phyloP scores from a whole-genome alignment of 2,329 filamentous ascomycete genomes.

The Aspergillus sp. region DNA sequence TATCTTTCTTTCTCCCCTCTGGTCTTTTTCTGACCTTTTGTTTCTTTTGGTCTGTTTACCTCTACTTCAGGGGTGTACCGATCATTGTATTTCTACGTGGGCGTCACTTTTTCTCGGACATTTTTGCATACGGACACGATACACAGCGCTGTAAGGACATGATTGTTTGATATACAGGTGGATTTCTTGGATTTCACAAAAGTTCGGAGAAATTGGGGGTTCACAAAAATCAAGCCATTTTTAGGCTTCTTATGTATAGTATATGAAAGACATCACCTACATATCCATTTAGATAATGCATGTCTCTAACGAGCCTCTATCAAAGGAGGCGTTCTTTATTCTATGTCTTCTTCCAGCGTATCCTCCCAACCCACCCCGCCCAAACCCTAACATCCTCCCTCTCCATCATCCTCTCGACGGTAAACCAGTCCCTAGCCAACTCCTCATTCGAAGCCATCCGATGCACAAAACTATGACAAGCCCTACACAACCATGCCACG shows the following conservation, averaged over 20 bases:
- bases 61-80: not conserved
- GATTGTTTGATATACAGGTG: not conserved
- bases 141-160: not conserved
- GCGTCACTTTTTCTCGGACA: not conserved
- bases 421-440: conserved; percentile 63
- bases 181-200: not conserved
- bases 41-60: too few species aligned
- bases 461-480: conserved; percentile 79
- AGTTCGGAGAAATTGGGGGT: too few species aligned
- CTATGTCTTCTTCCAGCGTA: conserved; percentile 62
- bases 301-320: not conserved
- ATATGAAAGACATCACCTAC: not conserved
- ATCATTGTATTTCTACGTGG: conserved; percentile 7
- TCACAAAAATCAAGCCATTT: too few species aligned
- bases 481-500: conserved; percentile 78
- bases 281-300: too few species aligned
- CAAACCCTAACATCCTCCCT: conserved; percentile 65
- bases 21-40: not conserved
- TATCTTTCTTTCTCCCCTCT: not conserved
- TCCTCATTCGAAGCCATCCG: conserved; percentile 67
- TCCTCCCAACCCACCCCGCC: conserved; percentile 61
- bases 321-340: not conserved
- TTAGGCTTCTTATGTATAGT: not conserved
- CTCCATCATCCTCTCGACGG: conserved; percentile 60
- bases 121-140: not conserved